Base-by-base conservation (phyloP, 1,284 basidiomycete genomes). In the Thelephora terrestris region DNA sequence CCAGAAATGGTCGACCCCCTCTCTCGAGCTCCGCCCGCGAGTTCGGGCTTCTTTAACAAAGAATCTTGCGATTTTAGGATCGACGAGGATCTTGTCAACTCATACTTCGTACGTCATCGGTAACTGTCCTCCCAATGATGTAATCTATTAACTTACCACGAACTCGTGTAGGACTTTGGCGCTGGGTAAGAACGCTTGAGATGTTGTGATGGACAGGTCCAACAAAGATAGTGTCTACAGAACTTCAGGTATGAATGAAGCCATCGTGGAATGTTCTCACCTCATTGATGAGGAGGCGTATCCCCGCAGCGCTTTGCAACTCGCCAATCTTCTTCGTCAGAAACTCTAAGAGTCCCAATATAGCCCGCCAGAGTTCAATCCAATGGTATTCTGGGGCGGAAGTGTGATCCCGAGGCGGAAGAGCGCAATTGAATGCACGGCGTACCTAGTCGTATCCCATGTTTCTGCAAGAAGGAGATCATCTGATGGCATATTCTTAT, bases 291-390 rank as follows among this genome's bases (percentile, higher is more conserved):
- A 83, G 63, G 46, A 64, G 65, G 52, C 75, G 72, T 3, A 78
- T 59, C 2, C 75, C 71, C 29, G 73, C 73, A 0, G 71, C 75
- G 4, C 73, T 73, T 7, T 64, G 58, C 17, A 80, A 56, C 36
- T 61, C 69, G 16, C 78, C 76, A 17, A 75, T 47, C 58, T 75
- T 79, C 17, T 63, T 69, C 4, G 72, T 65, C 14, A 81, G 51
- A 54, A 84, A 84, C 34, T 64, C 69, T 16, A 83, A 62, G 1
- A 82, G 54, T 3, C 69, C 71, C 35, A 81, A 57, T 10, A 80
- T 55, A 7, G 76, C 70, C 46, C 61, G 67, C 81, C 81, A 84
- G 10, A 82, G 56, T 46, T 80, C 77, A 50, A 69, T 65, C 80
- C 81, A 84, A 37, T 77, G 66, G 53, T 83, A 84, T 5, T 76